Conservation (phyloP, 352 stramenopile genomes). For the Phytophthora cajani region DNA sequence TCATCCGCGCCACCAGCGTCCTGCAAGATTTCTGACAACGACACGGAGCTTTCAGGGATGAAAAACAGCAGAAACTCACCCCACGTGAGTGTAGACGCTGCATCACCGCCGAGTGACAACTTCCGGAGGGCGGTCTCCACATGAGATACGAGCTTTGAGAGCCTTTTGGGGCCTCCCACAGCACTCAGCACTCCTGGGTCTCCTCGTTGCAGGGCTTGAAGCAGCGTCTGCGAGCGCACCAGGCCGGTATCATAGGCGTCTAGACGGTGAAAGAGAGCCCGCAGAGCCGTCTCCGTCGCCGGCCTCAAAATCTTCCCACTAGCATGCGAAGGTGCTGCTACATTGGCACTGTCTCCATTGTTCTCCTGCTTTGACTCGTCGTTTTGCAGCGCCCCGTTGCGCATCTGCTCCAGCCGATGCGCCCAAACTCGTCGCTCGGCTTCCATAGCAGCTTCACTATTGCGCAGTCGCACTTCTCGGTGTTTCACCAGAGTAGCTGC, state of each 20-base stretch:
- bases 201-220: constrained; percentile 45
- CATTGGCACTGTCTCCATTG: constrained; percentile 4
- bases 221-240: constrained; percentile 35
- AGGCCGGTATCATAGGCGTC: constrained; percentile 72
- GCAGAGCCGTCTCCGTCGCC: constrained; percentile 60
- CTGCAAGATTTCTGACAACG: constrained; percentile 17
- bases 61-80: constrained; percentile 79
- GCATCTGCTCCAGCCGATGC: constrained; percentile 37
- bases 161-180: constrained; percentile 42
- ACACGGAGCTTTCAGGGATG: constrained; percentile 49
- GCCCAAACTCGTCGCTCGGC: constrained; percentile 47
- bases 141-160: constrained; percentile 43
- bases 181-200: constrained; percentile 45
- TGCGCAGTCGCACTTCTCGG: constrained; percentile 62
- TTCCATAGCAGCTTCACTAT: constrained; percentile 70
- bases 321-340: not conserved
- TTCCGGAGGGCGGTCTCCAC: constrained; percentile 45
- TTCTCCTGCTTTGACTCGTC: constrained; percentile 15
- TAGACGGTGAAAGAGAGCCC: constrained; percentile 68
- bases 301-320: constrained; percentile 47
- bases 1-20: constrained; percentile 1
- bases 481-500: constrained; percentile 54
- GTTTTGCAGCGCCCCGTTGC: constrained; percentile 9
- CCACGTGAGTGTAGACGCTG: constrained; percentile 60
- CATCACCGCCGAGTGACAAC: constrained; percentile 23